Conservation (phyloP, 108 stramenopile species). For the Pseudonitzschia multiseries region DNA sequence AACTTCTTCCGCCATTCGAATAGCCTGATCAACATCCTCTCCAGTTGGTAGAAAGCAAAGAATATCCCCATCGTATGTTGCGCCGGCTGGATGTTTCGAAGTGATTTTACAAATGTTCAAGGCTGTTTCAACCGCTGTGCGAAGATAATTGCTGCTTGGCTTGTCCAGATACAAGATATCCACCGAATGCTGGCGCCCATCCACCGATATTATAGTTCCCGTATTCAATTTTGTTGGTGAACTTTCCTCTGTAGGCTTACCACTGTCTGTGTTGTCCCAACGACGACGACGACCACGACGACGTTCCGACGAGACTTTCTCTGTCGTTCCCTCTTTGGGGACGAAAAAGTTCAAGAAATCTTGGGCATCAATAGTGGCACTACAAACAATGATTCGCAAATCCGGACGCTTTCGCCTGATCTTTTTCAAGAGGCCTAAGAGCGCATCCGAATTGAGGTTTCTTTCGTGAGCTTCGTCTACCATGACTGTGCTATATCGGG, state of each 20-base stretch:
- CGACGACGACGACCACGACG: slow-evolving; percentile 36
- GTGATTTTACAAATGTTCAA: slow-evolving; percentile 48
- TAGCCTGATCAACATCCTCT: slow-evolving; percentile 88
- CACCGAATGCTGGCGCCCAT: slow-evolving; percentile 84
- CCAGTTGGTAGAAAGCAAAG: slow-evolving; percentile 93
- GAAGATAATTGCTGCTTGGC: slow-evolving; percentile 81
- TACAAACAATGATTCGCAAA: slow-evolving; percentile 92
- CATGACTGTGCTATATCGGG: slow-evolving; percentile 90
- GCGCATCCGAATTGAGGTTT: slow-evolving; percentile 84
- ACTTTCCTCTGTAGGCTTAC: slow-evolving; percentile 6
- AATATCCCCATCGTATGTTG: slow-evolving; percentile 74
- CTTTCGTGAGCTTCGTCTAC: slow-evolving; percentile 98
- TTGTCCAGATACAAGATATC: slow-evolving; percentile 80
- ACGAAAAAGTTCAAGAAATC: slow-evolving; percentile 91
- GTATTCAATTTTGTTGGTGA: slow-evolving; percentile 13
- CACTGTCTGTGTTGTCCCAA: slow-evolving; percentile 33
- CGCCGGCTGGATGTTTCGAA: slow-evolving; percentile 35
- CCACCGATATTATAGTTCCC: slow-evolving; percentile 83
- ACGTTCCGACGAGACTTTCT: slow-evolving; percentile 17
- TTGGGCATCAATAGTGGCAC: slow-evolving; percentile 96
- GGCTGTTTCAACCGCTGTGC: slow-evolving; percentile 77
- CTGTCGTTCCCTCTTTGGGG: slow-evolving; percentile 20
- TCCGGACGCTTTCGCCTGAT: slow-evolving; percentile 73
- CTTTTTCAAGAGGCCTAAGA: slow-evolving; percentile 89
- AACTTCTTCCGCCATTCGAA: slow-evolving; percentile 72